Evolutionary conservation across 2,329 filamentous ascomycete genomes (phyloP).

Genomic region (Elsinoe batatas): DNA sequence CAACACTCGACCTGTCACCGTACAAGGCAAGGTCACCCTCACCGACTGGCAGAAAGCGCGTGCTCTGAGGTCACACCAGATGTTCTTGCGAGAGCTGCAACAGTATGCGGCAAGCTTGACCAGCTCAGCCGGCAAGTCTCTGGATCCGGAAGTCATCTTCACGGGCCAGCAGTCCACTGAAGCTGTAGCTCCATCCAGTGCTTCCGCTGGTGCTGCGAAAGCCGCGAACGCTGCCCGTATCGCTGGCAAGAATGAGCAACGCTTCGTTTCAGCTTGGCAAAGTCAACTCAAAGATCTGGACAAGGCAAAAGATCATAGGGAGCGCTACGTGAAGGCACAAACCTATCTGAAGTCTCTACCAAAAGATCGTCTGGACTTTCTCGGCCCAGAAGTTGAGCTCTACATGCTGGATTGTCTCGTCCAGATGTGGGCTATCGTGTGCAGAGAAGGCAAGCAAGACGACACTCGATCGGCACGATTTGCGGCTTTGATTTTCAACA

Average conservation of each 20-base stretch:
- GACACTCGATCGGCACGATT: constrained; percentile 25
- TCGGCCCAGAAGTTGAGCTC: constrained; percentile 39
- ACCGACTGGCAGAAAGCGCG: constrained; percentile 29
- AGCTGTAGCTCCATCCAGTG: constrained; percentile 17
- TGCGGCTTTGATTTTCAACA: constrained; percentile 40
- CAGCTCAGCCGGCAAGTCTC: constrained; percentile 50
- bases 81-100: constrained; percentile 57
- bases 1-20: constrained; percentile 43
- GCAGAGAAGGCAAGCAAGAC: constrained; percentile 4
- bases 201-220: constrained; percentile 22
- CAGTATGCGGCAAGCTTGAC: constrained; percentile 62
- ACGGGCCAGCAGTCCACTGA: constrained; percentile 14
- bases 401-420: constrained; percentile 42
- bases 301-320: constrained; percentile 33
- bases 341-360: constrained; percentile 39
- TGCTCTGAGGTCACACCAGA: constrained; percentile 46
- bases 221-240: constrained; percentile 24
- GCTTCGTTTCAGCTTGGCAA: constrained; percentile 36
- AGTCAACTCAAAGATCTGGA: constrained; percentile 38
- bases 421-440: constrained; percentile 37
- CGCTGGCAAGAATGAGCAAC: constrained; percentile 23
- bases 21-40: constrained; percentile 25
- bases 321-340: constrained; percentile 40
- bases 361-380: constrained; percentile 28
- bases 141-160: constrained; percentile 53